Evolutionary conservation across 306 rosid species (phyloP).

Genomic region (Pyrus bretschneideri): DNA sequence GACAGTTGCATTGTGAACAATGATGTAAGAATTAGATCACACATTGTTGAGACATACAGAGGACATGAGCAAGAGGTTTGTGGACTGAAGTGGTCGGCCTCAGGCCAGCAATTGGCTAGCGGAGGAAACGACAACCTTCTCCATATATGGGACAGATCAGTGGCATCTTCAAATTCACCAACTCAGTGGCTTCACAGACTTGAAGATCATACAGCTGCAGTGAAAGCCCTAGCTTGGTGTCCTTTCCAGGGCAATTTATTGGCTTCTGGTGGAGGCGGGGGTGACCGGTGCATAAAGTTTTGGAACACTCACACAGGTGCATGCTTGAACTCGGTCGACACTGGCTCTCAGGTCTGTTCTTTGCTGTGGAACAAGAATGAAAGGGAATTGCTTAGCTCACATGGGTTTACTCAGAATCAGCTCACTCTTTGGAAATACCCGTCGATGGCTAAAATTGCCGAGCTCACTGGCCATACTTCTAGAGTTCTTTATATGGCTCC

Average conservation of each 20-base stretch:
- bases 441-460: constrained; percentile 72
- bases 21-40: constrained; percentile 67
- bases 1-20: constrained; percentile 57
- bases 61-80: constrained; percentile 73
- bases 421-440: constrained; percentile 88
- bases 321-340: constrained; percentile 62
- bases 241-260: constrained; percentile 71
- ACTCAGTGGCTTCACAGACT: constrained; percentile 76
- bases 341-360: constrained; percentile 74
- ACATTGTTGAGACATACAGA: constrained; percentile 57
- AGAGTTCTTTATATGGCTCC: constrained; percentile 70
- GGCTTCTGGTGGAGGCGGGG: constrained; percentile 66
- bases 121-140: constrained; percentile 76
- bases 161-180: constrained; percentile 43
- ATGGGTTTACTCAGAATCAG: constrained; percentile 69
- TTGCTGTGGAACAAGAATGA: constrained; percentile 81
- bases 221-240: constrained; percentile 83
- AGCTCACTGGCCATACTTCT: constrained; percentile 73
- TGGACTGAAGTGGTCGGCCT: constrained; percentile 75
- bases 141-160: constrained; percentile 66
- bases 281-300: constrained; percentile 62
- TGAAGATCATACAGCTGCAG: constrained; percentile 63
- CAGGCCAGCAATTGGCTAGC: constrained; percentile 68
- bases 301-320: constrained; percentile 86
- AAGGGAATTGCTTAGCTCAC: constrained; percentile 83